Percentiles rank a stretch among this genome's conserved stretches.
These are phyloP conservation scores for Phaeotremella skinneri DNA, from an alignment of 768 basidiomycete genomes.

Conservation along the genomic window DNA sequence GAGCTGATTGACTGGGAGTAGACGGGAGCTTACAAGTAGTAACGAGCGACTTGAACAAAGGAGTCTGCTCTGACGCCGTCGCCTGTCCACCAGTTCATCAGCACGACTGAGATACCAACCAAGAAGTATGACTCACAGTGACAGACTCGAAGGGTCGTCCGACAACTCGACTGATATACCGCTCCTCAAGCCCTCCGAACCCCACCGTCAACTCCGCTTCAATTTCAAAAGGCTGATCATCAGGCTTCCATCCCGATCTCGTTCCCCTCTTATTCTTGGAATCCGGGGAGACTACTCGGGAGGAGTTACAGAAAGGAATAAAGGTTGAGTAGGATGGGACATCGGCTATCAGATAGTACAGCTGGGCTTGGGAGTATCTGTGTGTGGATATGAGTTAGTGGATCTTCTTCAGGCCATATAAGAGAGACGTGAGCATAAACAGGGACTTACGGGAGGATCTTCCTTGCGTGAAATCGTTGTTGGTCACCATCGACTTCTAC, in stretches of 20 bases:
- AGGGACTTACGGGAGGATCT: slow-evolving; percentile 75
- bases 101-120: background rate
- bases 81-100: slow-evolving; percentile 31
- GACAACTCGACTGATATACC: slow-evolving; percentile 79
- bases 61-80: slow-evolving; percentile 38
- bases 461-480: slow-evolving; percentile 75
- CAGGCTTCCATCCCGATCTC: slow-evolving; percentile 32
- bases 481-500: slow-evolving; percentile 52
- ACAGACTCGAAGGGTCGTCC: slow-evolving; percentile 76
- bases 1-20: background rate
- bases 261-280: background rate
- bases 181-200: slow-evolving; percentile 81
- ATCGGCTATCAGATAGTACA: slow-evolving; percentile 84
- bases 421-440: background rate
- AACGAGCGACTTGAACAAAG: slow-evolving; percentile 46
- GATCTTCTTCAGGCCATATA: too few species aligned
- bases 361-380: slow-evolving; percentile 73
- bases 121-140: slow-evolving; percentile 58
- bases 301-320: slow-evolving; percentile 80
- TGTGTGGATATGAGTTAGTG: slow-evolving; percentile 10
- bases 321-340: slow-evolving; percentile 81
- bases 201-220: slow-evolving; percentile 85
- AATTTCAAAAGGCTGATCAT: slow-evolving; percentile 57
- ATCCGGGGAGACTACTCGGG: slow-evolving; percentile 60
- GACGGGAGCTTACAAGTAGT: slow-evolving; percentile 40